These are phyloP conservation scores for Amylocarpus encephaloides DNA, from an alignment of 2,329 filamentous ascomycete genomes.

Conservation along the genomic window DNA sequence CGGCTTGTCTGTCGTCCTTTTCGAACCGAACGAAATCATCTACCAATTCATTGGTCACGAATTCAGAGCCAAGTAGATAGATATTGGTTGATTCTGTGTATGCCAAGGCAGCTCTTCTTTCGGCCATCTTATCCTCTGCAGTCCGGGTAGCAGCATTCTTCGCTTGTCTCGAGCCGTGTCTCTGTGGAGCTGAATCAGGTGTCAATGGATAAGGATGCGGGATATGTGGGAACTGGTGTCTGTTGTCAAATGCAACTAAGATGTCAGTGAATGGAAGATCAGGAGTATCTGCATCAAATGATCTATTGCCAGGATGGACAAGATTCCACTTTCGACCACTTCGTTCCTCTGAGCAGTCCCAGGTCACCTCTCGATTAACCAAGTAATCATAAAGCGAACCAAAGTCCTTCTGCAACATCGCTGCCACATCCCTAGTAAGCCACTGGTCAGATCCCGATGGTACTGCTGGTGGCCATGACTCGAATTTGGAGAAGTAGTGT, in stretches of 20 bases:
- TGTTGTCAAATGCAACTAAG: slow-evolving; percentile 58
- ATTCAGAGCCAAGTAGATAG: slow-evolving; percentile 47
- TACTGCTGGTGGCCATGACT: slow-evolving; percentile 53
- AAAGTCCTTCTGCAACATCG: slow-evolving; percentile 58
- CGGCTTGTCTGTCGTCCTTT: slow-evolving; percentile 44
- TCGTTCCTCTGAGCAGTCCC: slow-evolving; percentile 57
- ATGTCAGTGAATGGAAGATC: slow-evolving; percentile 62
- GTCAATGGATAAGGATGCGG: slow-evolving; percentile 61
- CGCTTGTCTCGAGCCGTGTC: slow-evolving; percentile 13
- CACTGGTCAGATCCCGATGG: slow-evolving; percentile 44
- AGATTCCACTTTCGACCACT: slow-evolving; percentile 61
- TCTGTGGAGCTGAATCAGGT: slow-evolving; percentile 44
- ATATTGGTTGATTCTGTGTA: slow-evolving; percentile 57
- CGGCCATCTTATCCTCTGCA: slow-evolving; percentile 21
- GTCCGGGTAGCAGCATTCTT: slow-evolving; percentile 11
- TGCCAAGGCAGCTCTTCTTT: slow-evolving; percentile 36
- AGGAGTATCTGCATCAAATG: slow-evolving; percentile 43
- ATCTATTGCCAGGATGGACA: slow-evolving; percentile 41
- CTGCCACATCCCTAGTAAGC: slow-evolving; percentile 53
- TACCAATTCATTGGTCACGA: slow-evolving; percentile 47
- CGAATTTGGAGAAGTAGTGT: slow-evolving; percentile 51
- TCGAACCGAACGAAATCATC: slow-evolving; percentile 52
- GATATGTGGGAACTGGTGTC: slow-evolving; percentile 56
- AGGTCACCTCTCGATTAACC: slow-evolving; percentile 59
- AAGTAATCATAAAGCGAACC: slow-evolving; percentile 64